Percentiles rank a stretch among this genome's conserved stretches.
phyloP scores from a whole-genome alignment of 2,329 filamentous ascomycete species.

The Fusarium sterilihyphosum region DNA sequence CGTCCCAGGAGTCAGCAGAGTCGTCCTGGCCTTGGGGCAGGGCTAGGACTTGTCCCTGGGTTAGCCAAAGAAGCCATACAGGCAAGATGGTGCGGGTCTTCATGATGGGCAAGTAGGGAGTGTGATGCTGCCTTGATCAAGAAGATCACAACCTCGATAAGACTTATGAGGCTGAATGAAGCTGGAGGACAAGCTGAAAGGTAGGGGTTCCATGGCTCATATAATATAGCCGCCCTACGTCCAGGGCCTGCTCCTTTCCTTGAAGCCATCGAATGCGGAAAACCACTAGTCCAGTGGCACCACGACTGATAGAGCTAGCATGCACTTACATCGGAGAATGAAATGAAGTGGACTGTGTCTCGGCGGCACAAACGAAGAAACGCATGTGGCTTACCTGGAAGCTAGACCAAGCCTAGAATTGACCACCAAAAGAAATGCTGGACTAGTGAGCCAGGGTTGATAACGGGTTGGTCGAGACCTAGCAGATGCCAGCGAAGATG shows the following conservation, averaged over 20 bases:
- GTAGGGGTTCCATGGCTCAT: slow-evolving; percentile 32
- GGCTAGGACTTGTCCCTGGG: slow-evolving; percentile 36
- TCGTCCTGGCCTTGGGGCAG: slow-evolving; percentile 20
- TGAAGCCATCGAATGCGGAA: slow-evolving; percentile 28
- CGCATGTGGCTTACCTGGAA: slow-evolving; percentile 36
- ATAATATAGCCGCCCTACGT: slow-evolving; percentile 34
- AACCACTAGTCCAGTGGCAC: slow-evolving; percentile 40
- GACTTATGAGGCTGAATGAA: slow-evolving; percentile 13
- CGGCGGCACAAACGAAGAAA: slow-evolving; percentile 27
- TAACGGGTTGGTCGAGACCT: slow-evolving; percentile 4
- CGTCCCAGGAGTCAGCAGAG: slow-evolving; percentile 5
- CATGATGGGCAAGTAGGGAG: slow-evolving; percentile 31
- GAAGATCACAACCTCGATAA: slow-evolving; percentile 21
- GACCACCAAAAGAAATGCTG: slow-evolving; percentile 31
- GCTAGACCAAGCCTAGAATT: slow-evolving; percentile 28
- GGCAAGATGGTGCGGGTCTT: slow-evolving; percentile 35
- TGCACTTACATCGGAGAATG: slow-evolving; percentile 31
- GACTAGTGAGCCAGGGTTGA: slow-evolving; percentile 11
- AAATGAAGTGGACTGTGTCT: slow-evolving; percentile 40
- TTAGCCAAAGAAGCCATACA: slow-evolving; percentile 44
- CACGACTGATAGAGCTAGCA: slow-evolving; percentile 32
- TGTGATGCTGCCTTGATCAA: slow-evolving; percentile 2
- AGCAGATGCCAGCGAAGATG: slow-evolving; percentile 10
- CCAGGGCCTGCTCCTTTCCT: slow-evolving; percentile 16
- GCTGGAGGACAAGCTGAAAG: background rate